Conservation (phyloP, 2,329 filamentous ascomycete species). For the Neofusicoccum sp. region DNA sequence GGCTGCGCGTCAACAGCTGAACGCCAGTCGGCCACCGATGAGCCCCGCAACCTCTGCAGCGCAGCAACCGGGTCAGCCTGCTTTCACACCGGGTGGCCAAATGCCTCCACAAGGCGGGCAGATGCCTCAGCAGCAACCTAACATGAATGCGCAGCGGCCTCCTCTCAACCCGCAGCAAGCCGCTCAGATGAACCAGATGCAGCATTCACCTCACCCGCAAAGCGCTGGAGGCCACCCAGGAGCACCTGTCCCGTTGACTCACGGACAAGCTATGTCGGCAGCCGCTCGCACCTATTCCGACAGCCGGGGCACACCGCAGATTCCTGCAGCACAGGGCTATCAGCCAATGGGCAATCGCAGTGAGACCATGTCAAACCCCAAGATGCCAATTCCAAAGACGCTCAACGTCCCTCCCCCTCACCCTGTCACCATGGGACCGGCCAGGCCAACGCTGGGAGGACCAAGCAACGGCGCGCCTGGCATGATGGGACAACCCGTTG, state of each 20-base stretch:
- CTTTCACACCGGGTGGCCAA: slow-evolving; percentile 10
- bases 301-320: slow-evolving; percentile 35
- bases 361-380: slow-evolving; percentile 54
- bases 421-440: slow-evolving; percentile 71
- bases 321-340: slow-evolving; percentile 34
- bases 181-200: slow-evolving; percentile 27
- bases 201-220: slow-evolving; percentile 41
- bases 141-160: slow-evolving; percentile 16
- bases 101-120: not conserved
- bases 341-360: slow-evolving; percentile 38
- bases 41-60: slow-evolving; percentile 24
- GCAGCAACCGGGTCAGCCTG: slow-evolving; percentile 29
- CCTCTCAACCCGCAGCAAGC: slow-evolving; percentile 23
- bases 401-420: slow-evolving; percentile 72
- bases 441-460: slow-evolving; percentile 82
- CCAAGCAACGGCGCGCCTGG: slow-evolving; percentile 74
- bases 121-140: slow-evolving; percentile 13
- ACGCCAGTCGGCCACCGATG: slow-evolving; percentile 13
- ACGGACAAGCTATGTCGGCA: slow-evolving; percentile 48
- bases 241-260: slow-evolving; percentile 42
- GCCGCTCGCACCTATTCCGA: slow-evolving; percentile 44
- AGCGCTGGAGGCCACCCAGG: slow-evolving; percentile 33
- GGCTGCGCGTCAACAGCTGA: slow-evolving; percentile 19
- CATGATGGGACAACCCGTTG: slow-evolving; percentile 83
- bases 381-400: slow-evolving; percentile 82